Conservation (phyloP, 2,329 filamentous ascomycete genomes). For the Xylaria hypoxylon region DNA sequence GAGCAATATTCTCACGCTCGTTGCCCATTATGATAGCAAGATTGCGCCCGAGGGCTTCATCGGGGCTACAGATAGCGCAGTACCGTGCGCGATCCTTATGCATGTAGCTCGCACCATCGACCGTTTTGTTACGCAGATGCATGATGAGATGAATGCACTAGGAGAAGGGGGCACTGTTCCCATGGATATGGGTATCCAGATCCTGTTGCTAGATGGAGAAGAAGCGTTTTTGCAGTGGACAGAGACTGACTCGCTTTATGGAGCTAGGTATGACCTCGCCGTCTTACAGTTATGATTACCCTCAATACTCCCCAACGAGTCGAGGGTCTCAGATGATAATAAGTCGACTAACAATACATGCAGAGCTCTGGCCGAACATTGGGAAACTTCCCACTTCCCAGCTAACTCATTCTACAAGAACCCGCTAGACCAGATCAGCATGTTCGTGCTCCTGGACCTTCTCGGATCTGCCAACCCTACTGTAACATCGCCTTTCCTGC, state of each 20-base stretch:
- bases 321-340: not conserved
- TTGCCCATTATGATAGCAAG: slow-evolving; percentile 88
- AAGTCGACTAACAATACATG: slow-evolving; percentile 22
- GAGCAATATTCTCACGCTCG: slow-evolving; percentile 78
- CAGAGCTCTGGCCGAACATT: slow-evolving; percentile 75
- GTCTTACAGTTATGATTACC: not conserved
- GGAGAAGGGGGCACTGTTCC: slow-evolving; percentile 65
- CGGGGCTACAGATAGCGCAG: slow-evolving; percentile 86
- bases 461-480: slow-evolving; percentile 70
- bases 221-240: slow-evolving; percentile 83
- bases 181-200: slow-evolving; percentile 80
- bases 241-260: slow-evolving; percentile 79
- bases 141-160: slow-evolving; percentile 73
- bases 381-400: slow-evolving; percentile 74
- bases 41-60: slow-evolving; percentile 79
- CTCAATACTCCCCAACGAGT: slow-evolving; percentile 4
- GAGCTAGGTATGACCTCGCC: slow-evolving; percentile 67
- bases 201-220: slow-evolving; percentile 84
- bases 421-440: slow-evolving; percentile 75
- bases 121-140: slow-evolving; percentile 77
- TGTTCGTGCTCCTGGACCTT: slow-evolving; percentile 82
- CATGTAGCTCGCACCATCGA: slow-evolving; percentile 80
- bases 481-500: slow-evolving; percentile 79
- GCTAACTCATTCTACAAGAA: slow-evolving; percentile 77
- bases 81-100: slow-evolving; percentile 86